These are phyloP conservation scores for Acrasis kona DNA, from an alignment of 78 protist genomes.

Conservation along the genomic window DNA sequence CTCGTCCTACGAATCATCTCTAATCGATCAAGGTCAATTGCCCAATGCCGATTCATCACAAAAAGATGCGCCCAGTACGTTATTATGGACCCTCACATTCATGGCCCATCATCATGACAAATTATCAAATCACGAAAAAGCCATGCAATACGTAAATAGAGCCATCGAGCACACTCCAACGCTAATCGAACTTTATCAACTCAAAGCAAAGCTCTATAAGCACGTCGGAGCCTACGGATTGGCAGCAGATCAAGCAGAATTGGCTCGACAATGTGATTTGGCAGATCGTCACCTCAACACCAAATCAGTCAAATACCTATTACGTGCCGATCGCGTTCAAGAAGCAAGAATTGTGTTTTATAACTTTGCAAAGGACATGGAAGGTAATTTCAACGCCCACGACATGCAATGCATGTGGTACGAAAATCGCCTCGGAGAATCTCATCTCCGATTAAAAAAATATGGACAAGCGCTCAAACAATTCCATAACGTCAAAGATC, in stretches of 20 bases:
- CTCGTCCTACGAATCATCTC: neutral
- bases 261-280: slow-evolving; percentile 71
- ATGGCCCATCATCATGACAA: slow-evolving; percentile 54
- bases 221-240: slow-evolving; percentile 50
- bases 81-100: slow-evolving; percentile 40
- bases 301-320: slow-evolving; percentile 39
- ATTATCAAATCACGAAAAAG: slow-evolving; percentile 1
- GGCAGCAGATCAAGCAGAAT: slow-evolving; percentile 50
- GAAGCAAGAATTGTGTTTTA: slow-evolving; percentile 44
- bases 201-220: slow-evolving; percentile 58
- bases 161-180: slow-evolving; percentile 83
- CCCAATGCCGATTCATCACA: neutral
- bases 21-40: slow-evolving; percentile 3
- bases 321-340: slow-evolving; percentile 34
- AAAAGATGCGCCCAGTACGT: slow-evolving; percentile 27
- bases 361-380: slow-evolving; percentile 28
- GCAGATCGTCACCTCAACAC: slow-evolving; percentile 86
- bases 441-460: slow-evolving; percentile 8
- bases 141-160: slow-evolving; percentile 20
- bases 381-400: slow-evolving; percentile 5
- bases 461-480: slow-evolving; percentile 53
- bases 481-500: slow-evolving; percentile 51
- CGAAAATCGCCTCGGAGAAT: neutral
- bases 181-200: slow-evolving; percentile 46
- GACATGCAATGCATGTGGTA: slow-evolving; percentile 14